Conservation (phyloP, 1,284 basidiomycete species). For the Meripilus lineatus region DNA sequence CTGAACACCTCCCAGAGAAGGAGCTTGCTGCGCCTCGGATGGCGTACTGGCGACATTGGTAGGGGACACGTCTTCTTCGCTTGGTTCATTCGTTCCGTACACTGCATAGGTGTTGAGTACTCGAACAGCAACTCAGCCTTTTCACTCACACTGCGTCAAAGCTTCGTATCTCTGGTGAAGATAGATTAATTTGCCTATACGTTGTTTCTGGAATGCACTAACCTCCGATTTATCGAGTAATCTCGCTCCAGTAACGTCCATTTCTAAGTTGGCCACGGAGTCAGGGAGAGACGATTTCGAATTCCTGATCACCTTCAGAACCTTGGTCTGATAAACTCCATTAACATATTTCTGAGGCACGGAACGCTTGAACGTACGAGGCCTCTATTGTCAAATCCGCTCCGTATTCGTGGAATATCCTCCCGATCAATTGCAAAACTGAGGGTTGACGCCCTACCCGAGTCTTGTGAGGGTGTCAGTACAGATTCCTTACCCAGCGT, state of each 20-base stretch:
- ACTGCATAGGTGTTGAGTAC: conserved; percentile 12
- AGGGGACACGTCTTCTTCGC: conserved; percentile 13
- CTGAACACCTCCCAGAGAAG: not conserved
- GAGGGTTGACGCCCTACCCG: conserved; percentile 1
- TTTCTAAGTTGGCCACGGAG: conserved; percentile 10
- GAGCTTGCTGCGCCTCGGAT: not conserved
- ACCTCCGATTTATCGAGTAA: conserved; percentile 11
- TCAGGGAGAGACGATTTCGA: conserved; percentile 9
- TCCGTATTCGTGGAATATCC: conserved; percentile 6
- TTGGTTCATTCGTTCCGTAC: conserved; percentile 22
- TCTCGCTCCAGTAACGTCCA: conserved; percentile 12
- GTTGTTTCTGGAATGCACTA: not conserved
- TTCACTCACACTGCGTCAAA: conserved; percentile 11
- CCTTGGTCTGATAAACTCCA: conserved; percentile 1
- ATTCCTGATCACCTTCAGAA: not conserved
- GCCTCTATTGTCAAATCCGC: conserved; percentile 13
- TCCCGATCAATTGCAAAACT: conserved; percentile 6
- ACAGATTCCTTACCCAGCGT: conserved; percentile 16
- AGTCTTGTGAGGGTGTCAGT: not conserved
- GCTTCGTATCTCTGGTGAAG: conserved; percentile 13
- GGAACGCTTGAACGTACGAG: conserved; percentile 7
- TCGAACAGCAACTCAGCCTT: not conserved
- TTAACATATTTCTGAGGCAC: not conserved
- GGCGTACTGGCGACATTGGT: no score
- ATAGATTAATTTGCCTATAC: conserved; percentile 2